These are phyloP conservation scores for Nannizziopsis barbatae DNA, from an alignment of 2,329 filamentous ascomycete genomes.

Conservation along the genomic window DNA sequence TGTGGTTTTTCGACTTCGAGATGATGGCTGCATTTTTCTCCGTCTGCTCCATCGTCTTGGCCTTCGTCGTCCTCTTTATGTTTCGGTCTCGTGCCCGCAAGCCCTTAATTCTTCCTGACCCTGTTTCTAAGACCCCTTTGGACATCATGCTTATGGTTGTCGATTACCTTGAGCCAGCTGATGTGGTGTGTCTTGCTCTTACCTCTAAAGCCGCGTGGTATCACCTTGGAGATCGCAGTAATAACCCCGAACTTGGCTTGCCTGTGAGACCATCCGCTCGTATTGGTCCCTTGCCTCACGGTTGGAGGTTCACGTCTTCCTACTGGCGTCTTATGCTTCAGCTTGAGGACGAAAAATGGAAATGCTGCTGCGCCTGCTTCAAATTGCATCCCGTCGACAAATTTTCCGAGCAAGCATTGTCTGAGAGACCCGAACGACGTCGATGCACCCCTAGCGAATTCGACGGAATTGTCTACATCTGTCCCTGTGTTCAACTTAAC, in stretches of 20 bases:
- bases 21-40: too few relatives aligned
- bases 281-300: not conserved
- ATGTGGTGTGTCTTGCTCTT: not conserved
- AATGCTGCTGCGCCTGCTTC: not conserved
- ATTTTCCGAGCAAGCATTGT: not conserved
- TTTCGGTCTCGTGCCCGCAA: too few relatives aligned
- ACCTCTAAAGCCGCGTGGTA: not conserved
- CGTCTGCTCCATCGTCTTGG: too few relatives aligned
- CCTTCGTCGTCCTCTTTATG: too few relatives aligned
- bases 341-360: not conserved
- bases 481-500: not conserved
- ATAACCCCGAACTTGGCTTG: not conserved
- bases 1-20: too few relatives aligned
- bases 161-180: not conserved
- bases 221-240: not conserved
- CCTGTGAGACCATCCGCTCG: not conserved
- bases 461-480: not conserved
- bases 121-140: not conserved
- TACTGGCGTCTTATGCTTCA: not conserved
- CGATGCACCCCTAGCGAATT: not conserved
- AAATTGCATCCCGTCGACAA: not conserved
- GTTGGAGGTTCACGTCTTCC: not conserved
- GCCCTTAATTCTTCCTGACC: not conserved
- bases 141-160: not conserved
- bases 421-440: not conserved